Conservation (phyloP, 1,284 basidiomycete genomes). For the Ustilago trichophora region DNA sequence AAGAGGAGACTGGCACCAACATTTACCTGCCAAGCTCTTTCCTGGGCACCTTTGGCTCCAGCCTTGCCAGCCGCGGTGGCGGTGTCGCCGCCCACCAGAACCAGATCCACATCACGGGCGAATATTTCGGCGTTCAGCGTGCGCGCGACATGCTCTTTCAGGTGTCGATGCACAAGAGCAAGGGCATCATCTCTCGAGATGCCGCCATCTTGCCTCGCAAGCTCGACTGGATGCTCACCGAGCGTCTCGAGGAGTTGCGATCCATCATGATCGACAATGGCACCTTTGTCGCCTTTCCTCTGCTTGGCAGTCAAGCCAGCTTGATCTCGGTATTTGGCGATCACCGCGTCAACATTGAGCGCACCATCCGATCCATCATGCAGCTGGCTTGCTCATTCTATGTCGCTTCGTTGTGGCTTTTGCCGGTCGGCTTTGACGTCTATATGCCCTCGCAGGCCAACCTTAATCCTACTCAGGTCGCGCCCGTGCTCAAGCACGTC, state of each 20-base stretch:
- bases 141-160: slow-evolving; percentile 94
- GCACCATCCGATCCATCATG: slow-evolving; percentile 95
- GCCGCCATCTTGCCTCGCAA: slow-evolving; percentile 94
- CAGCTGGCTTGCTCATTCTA: slow-evolving; percentile 94
- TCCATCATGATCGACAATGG: slow-evolving; percentile 94
- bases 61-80: slow-evolving; percentile 68
- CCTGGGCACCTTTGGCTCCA: slow-evolving; percentile 76
- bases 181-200: slow-evolving; percentile 90
- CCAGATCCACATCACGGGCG: slow-evolving; percentile 94
- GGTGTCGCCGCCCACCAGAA: slow-evolving; percentile 71
- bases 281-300: slow-evolving; percentile 92
- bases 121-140: slow-evolving; percentile 94
- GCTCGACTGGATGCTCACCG: slow-evolving; percentile 95
- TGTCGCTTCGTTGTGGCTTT: slow-evolving; percentile 94
- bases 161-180: slow-evolving; percentile 87
- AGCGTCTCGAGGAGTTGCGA: slow-evolving; percentile 88
- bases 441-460: slow-evolving; percentile 79
- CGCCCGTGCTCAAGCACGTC: slow-evolving; percentile 84
- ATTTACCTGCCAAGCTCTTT: slow-evolving; percentile 92
- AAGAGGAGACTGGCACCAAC: slow-evolving; percentile 96
- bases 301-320: slow-evolving; percentile 88
- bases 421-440: slow-evolving; percentile 91
- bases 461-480: slow-evolving; percentile 85
- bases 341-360: slow-evolving; percentile 91
- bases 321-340: slow-evolving; percentile 94